Conservation (phyloP, 768 basidiomycete genomes). For the Mycena floridula region DNA sequence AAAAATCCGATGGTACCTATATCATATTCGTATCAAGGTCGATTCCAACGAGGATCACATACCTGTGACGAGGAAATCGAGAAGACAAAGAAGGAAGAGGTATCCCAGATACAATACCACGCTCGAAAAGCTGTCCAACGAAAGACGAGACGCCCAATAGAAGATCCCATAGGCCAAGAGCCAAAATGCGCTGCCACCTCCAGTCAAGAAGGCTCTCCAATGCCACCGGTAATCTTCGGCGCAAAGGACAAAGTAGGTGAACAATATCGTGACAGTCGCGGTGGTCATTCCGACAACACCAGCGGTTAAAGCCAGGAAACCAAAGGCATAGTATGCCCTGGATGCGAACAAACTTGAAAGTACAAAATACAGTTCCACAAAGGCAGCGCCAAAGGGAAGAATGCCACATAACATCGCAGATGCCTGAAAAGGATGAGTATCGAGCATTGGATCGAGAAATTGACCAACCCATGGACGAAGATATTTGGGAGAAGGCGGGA, state of each 20-base stretch:
- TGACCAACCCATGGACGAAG: conserved; percentile 68
- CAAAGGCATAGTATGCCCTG: conserved; percentile 92
- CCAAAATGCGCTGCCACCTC: conserved; percentile 93
- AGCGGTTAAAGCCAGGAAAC: conserved; percentile 86
- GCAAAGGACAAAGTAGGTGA: conserved; percentile 87
- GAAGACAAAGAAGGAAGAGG: conserved; percentile 71
- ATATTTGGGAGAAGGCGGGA: conserved; percentile 83
- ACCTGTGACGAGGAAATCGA: conserved; percentile 89
- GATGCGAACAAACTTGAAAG: conserved; percentile 89
- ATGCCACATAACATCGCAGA: conserved; percentile 83
- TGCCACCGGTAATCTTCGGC: conserved; percentile 98
- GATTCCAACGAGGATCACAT: conserved; percentile 18
- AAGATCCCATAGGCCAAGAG: conserved; percentile 82
- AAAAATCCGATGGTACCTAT: conserved; percentile 87
- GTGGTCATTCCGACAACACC: conserved; percentile 80
- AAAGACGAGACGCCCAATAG: conserved; percentile 85
- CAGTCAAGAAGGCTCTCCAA: conserved; percentile 90
- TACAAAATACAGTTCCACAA: conserved; percentile 92
- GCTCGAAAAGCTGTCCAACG: conserved; percentile 75
- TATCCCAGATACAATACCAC: conserved; percentile 88
- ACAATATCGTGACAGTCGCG: conserved; percentile 85
- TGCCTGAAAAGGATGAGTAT: conserved; percentile 31
- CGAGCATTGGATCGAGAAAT: conserved; percentile 2
- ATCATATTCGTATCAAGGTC: conserved; percentile 3
- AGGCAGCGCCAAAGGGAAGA: conserved; percentile 91